phyloP scores from a whole-genome alignment of 2,329 filamentous ascomycete species.

The Plectosphaerella cucumerina region DNA sequence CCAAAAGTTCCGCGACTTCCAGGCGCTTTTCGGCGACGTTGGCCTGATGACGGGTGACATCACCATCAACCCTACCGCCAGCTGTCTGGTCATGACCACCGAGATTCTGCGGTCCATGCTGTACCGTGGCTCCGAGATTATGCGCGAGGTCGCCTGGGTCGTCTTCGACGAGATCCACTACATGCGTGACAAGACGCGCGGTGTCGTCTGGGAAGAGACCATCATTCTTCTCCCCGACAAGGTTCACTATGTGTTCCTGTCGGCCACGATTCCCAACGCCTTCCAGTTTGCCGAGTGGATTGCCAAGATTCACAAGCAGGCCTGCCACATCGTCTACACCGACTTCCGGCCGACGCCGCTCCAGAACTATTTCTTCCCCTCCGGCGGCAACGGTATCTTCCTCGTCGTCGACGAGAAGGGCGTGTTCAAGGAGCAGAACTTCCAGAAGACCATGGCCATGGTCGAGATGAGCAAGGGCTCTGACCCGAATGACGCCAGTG shows the following conservation, averaged over 20 bases:
- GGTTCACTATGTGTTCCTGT: slow-evolving; percentile 97
- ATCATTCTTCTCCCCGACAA: slow-evolving; percentile 98
- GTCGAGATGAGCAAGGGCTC: slow-evolving; percentile 86
- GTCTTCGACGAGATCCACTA: slow-evolving; percentile 99
- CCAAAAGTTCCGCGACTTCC: slow-evolving; percentile 97
- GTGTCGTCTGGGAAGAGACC: slow-evolving; percentile 99
- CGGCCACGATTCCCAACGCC: slow-evolving; percentile 95
- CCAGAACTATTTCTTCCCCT: slow-evolving; percentile 97
- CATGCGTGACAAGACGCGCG: slow-evolving; percentile 87
- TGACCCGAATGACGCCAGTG: slow-evolving; percentile 73
- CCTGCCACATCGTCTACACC: slow-evolving; percentile 98
- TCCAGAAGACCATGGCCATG: slow-evolving; percentile 89
- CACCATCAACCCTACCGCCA: slow-evolving; percentile 97
- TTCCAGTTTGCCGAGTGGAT: slow-evolving; percentile 99
- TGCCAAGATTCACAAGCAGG: slow-evolving; percentile 93
- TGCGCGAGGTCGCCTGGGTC: slow-evolving; percentile 98
- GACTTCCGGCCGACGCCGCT: slow-evolving; percentile 95
- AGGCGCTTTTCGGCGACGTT: slow-evolving; percentile 91
- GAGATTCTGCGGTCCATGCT: slow-evolving; percentile 99
- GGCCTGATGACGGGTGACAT: slow-evolving; percentile 99
- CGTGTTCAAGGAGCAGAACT: slow-evolving; percentile 93
- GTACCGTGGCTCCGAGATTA: slow-evolving; percentile 96
- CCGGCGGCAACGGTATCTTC: slow-evolving; percentile 87
- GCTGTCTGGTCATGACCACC: slow-evolving; percentile 97
- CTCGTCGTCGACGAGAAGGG: slow-evolving; percentile 96